Evolutionary conservation across 192 early-diverging fungal species (phyloP), one percentile per base, ranked within the genome.

Genomic region (Bifiguratus adelaidae): DNA sequence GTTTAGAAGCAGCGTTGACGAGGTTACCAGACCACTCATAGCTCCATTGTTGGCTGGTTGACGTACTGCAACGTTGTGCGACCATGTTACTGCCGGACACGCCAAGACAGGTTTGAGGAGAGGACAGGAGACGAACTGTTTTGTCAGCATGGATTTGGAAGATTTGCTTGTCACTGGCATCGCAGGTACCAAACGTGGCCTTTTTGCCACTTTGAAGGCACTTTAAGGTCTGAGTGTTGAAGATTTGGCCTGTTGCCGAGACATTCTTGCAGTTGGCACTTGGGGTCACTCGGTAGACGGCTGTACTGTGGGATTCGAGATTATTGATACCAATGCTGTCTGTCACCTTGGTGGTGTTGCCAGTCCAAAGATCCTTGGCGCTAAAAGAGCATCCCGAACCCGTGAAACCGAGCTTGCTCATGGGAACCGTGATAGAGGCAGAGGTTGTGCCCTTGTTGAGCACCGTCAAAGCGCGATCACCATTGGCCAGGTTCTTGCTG

Each of bases 391-490:
- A 45, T 36, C 20, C 15, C 4, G 18, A 41, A 30, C 37, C 53
- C 0, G 40, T 64, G 37, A 58, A 64, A 8, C 62, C 62, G 12
- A 64, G 42, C 24, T 49, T 54, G 0, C 46, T 23, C 19, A 58
- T 49, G 4, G 62, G 41, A 1, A 64, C 56, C 0, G 62, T 18
- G 2, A 58, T 22, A 6, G 36, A 48, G 9, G 52, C 47, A 3
- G 37, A 19, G 13, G 4, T 16, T 11, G 30, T 12, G 12, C 45
- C 34, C 26, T 55, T 58, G 41, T 64, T 64, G 13, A 64, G 42
- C 7, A 64, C 37, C 3, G 56, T 56, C 0, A 41, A 43, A 15
- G 62, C 62, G 3, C 62, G 55, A 29, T 45, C 43, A 11, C 43
- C 43, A 9, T 45, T 45, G 15, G 43, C 43, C 16, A 45, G 43